Evolutionary conservation across 208 protist species (phyloP), one percentile per base, ranked within the genome.

Genomic region (Phytomonas francai): DNA sequence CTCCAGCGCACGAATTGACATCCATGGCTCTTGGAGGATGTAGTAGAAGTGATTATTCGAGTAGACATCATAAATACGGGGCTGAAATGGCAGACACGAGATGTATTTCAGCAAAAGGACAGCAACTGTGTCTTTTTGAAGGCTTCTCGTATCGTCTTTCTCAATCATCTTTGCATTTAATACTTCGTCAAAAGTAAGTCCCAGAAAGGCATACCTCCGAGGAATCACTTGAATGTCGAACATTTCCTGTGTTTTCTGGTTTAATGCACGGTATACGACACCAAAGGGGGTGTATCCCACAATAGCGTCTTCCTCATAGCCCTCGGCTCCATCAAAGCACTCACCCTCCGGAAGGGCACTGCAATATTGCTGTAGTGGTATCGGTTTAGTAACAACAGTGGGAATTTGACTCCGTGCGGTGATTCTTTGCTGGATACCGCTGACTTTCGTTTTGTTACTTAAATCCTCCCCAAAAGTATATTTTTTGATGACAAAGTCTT

Each of bases 181-280:
- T 8, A 51, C 54, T 45, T 66, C 59, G 25, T 63, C 56, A 39
- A 64, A 74, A 30, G 66, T 58, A 25, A 83, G 85, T 7, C 77
- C 67, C 68, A 95, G 71, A 65, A 71, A 75, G 32, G 80, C 80
- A 19, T 77, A 68, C 72, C 81, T 81, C 39, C 85, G 77, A 49
- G 89, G 85, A 49, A 93, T 73, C 19, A 92, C 83, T 32, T 80
- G 84, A 25, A 92, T 84, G 69, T 95, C 89, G 73, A 89, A 95
- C 54, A 92, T 74, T 74, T 91, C 79, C 14, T 63, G 72, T n/a
- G 80, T 91, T 39, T 71, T 79, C 66, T 85, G 74, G 63, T 78
- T 83, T 34, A 92, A 74, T 1, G 78, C 87, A 28, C 89, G 81
- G 25, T 82, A 78, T n/a, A 95, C 77, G 12, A 83, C 78, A 36